Base-by-base conservation (phyloP, 257 asterid genomes). In the Plectranthus barbatus region DNA sequence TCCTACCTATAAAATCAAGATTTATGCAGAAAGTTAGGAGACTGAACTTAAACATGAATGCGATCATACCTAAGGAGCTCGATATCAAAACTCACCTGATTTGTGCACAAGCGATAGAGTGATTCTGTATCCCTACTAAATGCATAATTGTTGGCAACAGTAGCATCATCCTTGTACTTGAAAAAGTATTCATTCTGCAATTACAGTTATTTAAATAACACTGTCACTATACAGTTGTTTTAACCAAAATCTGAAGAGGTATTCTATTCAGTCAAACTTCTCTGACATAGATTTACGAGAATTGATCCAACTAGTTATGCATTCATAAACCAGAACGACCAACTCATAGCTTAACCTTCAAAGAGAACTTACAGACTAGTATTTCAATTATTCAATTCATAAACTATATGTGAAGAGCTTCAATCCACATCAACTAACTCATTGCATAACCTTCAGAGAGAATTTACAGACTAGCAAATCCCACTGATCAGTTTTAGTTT, bases 131-230 rank as follows among this genome's bases (percentile, higher is more conserved):
- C 84, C 76, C 83, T 62, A 49, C 65, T 74, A 26, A 57, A 77
- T 18, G 91, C 95, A 74, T 68, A 73, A 45, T 74, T 72, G 68
- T 65, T 64, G 53, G 95, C 95, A 67, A 79, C 75, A 44, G 84
- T 77, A 29, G 81, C 79, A 49, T 57, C 82, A 64, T 83, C 86
- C 83, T 79, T 89, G 84, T 75, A 85, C 72, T 60, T 78, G 68
- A 83, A 82, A 44, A 83, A 89, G 61, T 78, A 75, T 62, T 78
- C 54, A 74, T 80, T 89, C 99, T 89, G 89, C 83, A 81, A 64
- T 36, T 71, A 58, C 60, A 79, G 73, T 65, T 47, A 74, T 57
- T 44, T 8, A 15, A 0, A 60, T 59, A 42, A 61, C 61, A 39
- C 59, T 55, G 64, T 48, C 36, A 11, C 53, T 29, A 56, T 26